phyloP scores from a whole-genome alignment of 2,329 filamentous ascomycete genomes.

The Cytospora chrysosperma region DNA sequence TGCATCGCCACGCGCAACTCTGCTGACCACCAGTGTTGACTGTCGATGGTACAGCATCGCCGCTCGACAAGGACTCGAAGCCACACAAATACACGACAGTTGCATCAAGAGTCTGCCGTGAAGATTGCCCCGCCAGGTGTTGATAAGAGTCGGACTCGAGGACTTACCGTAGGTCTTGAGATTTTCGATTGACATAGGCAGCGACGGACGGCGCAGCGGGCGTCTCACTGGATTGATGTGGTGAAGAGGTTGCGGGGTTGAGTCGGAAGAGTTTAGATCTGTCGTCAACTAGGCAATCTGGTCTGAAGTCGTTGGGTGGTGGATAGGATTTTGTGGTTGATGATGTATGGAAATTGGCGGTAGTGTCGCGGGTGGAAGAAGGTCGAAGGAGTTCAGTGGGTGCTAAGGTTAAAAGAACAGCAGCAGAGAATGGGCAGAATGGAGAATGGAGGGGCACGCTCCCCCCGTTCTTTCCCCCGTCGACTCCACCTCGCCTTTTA shows the following conservation, averaged over 20 bases:
- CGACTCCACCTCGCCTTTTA: not conserved
- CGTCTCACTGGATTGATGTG: conserved; percentile 44
- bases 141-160: not conserved
- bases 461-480: not conserved
- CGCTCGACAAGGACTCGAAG: not conserved
- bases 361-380: conserved; percentile 6
- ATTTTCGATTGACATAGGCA: conserved; percentile 95
- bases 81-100: not conserved
- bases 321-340: conserved; percentile 17
- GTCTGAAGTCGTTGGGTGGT: conserved; percentile 11
- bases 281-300: conserved; percentile 17
- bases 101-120: not conserved
- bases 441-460: conserved; percentile 12
- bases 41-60: not conserved
- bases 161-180: conserved; percentile 58
- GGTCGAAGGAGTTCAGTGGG: conserved; percentile 1
- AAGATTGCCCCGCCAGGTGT: not conserved
- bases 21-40: not conserved
- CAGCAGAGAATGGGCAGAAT: conserved; percentile 7
- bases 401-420: conserved; percentile 9
- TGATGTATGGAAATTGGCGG: conserved; percentile 10
- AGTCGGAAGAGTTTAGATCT: conserved; percentile 12
- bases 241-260: conserved; percentile 26
- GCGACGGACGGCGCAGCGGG: conserved; percentile 52
- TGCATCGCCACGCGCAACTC: not conserved